These are phyloP conservation scores for Diaporthe nobilis DNA, from an alignment of 2,329 filamentous ascomycete species.

Conservation along the genomic window DNA sequence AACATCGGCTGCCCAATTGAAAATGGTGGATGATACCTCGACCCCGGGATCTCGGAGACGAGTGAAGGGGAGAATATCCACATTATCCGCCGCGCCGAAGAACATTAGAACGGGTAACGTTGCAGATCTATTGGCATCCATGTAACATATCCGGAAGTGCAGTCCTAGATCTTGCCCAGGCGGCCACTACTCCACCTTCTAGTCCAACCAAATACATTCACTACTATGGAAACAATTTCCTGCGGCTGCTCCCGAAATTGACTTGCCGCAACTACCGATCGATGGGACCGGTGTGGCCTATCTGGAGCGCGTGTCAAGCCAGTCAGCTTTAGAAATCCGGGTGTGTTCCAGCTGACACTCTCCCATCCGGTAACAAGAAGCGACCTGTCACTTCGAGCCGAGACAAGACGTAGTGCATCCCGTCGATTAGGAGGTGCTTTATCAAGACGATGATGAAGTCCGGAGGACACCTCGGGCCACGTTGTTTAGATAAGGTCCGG, in stretches of 20 bases:
- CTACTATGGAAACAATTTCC: neutral
- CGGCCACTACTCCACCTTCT: neutral
- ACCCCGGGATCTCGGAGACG: constrained; percentile 19
- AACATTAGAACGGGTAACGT: constrained; percentile 28
- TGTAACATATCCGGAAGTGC: constrained; percentile 15
- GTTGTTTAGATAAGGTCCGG: constrained; percentile 20
- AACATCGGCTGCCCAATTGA: constrained; percentile 18
- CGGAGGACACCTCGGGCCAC: constrained; percentile 16
- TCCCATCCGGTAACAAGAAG: neutral
- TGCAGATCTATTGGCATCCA: constrained; percentile 17
- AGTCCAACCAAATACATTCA: neutral
- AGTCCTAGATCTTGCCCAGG: constrained; percentile 1
- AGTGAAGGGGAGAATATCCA: constrained; percentile 12
- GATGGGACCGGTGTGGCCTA: constrained; percentile 18
- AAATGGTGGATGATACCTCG: neutral
- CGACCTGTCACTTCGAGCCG: constrained; percentile 3
- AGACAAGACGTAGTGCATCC: neutral
- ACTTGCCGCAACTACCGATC: constrained; percentile 16
- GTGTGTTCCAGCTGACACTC: constrained; percentile 12
- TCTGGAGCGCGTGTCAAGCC: constrained; percentile 25
- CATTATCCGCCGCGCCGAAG: constrained; percentile 10
- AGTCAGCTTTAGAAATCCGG: constrained; percentile 7
- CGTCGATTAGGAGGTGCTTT: neutral
- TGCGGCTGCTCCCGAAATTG: constrained; percentile 30
- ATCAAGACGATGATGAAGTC: constrained; percentile 17